These are phyloP conservation scores for Stenocarpella maydis DNA, from an alignment of 2,329 filamentous ascomycete genomes.

Conservation along the genomic window DNA sequence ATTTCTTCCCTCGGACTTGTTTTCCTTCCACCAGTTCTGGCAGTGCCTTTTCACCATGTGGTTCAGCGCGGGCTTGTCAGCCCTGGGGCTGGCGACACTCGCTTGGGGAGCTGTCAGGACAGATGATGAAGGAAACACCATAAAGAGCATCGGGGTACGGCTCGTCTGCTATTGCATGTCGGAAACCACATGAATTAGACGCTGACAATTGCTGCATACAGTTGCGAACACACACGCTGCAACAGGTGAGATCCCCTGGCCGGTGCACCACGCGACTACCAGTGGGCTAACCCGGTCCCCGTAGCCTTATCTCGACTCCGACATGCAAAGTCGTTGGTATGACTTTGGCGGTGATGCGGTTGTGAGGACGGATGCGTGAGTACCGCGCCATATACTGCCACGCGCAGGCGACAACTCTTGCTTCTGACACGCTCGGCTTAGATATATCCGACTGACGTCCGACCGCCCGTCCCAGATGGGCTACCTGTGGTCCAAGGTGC, in stretches of 20 bases:
- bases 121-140: conserved; percentile 48
- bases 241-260: conserved; percentile 63
- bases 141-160: conserved; percentile 61
- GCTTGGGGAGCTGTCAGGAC: conserved; percentile 59
- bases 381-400: conserved; percentile 37
- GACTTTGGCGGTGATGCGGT: conserved; percentile 98
- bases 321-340: conserved; percentile 98
- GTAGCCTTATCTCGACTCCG: conserved; percentile 95
- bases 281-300: conserved; percentile 34
- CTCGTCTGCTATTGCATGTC: conserved; percentile 25
- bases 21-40: conserved; percentile 22
- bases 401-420: background rate
- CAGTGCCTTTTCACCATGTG: conserved; percentile 50
- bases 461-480: conserved; percentile 90
- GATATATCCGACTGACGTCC: conserved; percentile 91
- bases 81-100: conserved; percentile 58
- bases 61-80: conserved; percentile 54
- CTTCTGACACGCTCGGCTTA: conserved; percentile 45
- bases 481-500: conserved; percentile 93
- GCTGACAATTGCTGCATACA: conserved; percentile 48
- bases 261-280: conserved; percentile 35
- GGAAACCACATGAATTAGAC: background rate
- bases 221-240: conserved; percentile 87
- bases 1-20: conserved; percentile 20
- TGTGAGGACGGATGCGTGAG: conserved; percentile 74